Evolutionary conservation across 2,329 filamentous ascomycete genomes (phyloP).

Genomic region (Orbilia javanica): DNA sequence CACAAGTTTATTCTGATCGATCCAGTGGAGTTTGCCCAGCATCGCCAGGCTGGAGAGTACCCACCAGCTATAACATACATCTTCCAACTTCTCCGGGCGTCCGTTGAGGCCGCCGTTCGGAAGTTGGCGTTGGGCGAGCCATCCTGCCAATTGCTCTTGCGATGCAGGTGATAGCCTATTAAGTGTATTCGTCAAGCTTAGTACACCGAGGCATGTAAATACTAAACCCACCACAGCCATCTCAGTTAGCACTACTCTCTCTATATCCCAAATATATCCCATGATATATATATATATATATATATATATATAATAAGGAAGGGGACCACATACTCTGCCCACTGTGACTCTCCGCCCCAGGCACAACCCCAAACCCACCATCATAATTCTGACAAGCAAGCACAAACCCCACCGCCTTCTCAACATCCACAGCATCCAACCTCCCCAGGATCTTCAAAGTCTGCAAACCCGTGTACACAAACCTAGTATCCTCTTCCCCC

Average conservation of each 20-base stretch:
- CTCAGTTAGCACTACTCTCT: not conserved
- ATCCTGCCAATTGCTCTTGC: conserved; percentile 81
- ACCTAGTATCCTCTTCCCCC: conserved; percentile 95
- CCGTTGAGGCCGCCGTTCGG: conserved; percentile 91
- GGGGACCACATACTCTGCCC: conserved; percentile 73
- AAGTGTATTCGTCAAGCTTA: conserved; percentile 84
- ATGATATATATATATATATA: no score
- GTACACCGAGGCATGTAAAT: conserved; percentile 89
- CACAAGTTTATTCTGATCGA: conserved; percentile 83
- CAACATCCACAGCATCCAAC: conserved; percentile 80
- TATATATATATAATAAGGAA: not conserved
- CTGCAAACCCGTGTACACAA: conserved; percentile 90
- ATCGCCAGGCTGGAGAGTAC: conserved; percentile 91
- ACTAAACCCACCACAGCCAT: no score
- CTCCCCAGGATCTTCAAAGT: conserved; percentile 82
- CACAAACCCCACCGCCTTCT: conserved; percentile 83
- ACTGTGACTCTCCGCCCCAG: conserved; percentile 92
- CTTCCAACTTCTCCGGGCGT: conserved; percentile 92
- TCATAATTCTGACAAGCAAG: conserved; percentile 91
- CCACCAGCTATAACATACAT: conserved; percentile 99
- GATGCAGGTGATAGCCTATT: conserved; percentile 77
- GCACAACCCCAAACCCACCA: conserved; percentile 89
- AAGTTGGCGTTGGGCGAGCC: conserved; percentile 93
- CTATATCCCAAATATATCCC: not conserved
- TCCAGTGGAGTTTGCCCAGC: conserved; percentile 90